Percentiles rank a stretch among this genome's conserved stretches.
Conservation (phyloP, 495 filamentous ascomycete genomes). For the Xylaria intraflava region DNA sequence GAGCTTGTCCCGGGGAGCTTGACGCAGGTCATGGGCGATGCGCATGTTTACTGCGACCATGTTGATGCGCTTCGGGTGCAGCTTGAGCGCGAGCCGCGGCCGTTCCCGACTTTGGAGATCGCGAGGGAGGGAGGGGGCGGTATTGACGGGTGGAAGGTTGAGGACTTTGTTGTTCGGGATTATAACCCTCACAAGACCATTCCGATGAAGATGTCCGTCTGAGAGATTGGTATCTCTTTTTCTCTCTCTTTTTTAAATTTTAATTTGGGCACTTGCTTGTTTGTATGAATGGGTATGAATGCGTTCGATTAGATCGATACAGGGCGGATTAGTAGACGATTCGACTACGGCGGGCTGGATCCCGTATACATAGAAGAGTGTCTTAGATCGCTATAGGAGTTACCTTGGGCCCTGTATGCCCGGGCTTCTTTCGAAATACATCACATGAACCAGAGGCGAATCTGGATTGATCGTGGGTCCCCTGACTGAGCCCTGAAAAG, state of each 20-base stretch:
- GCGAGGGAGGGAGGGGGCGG: conserved; percentile 56
- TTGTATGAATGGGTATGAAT: no score
- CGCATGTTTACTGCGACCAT: conserved; percentile 92
- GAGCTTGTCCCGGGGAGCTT: conserved; percentile 76
- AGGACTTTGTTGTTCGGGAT: conserved; percentile 82
- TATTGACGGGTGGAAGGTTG: conserved; percentile 77
- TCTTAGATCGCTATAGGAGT: no score
- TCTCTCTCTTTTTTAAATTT: not conserved
- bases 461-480: no score
- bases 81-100: conserved; percentile 68
- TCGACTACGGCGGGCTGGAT: no score
- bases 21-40: conserved; percentile 92
- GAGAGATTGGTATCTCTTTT: not conserved
- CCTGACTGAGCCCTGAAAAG: no score
- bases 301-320: no score
- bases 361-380: no score
- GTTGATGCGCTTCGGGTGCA: conserved; percentile 78
- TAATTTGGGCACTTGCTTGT: no score
- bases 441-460: no score
- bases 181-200: conserved; percentile 88
- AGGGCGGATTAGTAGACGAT: no score
- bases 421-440: no score
- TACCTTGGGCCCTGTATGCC: no score
- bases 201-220: conserved; percentile 97
- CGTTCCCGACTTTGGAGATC: conserved; percentile 74